Base-by-base conservation (phyloP, 2,329 filamentous ascomycete genomes). In the Tympanopsis confertula region DNA sequence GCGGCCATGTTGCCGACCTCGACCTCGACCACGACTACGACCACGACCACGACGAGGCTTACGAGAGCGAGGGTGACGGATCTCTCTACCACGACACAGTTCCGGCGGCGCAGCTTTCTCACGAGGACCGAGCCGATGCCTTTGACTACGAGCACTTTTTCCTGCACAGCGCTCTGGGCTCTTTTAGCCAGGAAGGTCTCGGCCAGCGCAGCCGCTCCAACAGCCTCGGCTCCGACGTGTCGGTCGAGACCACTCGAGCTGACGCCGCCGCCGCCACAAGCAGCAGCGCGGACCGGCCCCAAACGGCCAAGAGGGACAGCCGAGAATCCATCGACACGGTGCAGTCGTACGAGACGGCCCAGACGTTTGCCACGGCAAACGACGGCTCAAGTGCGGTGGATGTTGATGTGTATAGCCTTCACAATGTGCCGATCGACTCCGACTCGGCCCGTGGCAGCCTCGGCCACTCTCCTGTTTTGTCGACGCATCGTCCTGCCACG, bases 111-210 rank as follows among this genome's bases (percentile, higher is more conserved):
- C 69, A 71, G 5, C 61, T 82, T 4, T 86, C 86, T 0, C 89
- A 96, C 50, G 89, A 96, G 60, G 87, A 95, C 55, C 82, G 89
- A 15, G 80, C 88, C 46, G 89, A 96, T 56, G 88, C 88, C 1
- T 96, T 96, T 51, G 89, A 96, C 55, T 96, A 96, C 44, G 85
- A 94, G 56, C 81, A 94, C 53, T 95, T 95, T 61, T 94, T 94
- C 56, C 68, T 95, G 13, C 87, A 95, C 56, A 94, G 86, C 47
- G 86, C 87, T 10, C 80, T 95, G 71, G 87, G 86, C 4, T 86
- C 72, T 2, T 79, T 86, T 51, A 78, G 71, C 46, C 64, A 69
- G 41, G 63, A 65, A 42, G 59, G 63, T n/a, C 57, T 69, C 41
- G 53, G 52, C 4, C 55, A 62, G 28, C 58, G 65, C 39, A 56